phyloP scores from a whole-genome alignment of 106 monocot genomes.

The Chionographis japonica region DNA sequence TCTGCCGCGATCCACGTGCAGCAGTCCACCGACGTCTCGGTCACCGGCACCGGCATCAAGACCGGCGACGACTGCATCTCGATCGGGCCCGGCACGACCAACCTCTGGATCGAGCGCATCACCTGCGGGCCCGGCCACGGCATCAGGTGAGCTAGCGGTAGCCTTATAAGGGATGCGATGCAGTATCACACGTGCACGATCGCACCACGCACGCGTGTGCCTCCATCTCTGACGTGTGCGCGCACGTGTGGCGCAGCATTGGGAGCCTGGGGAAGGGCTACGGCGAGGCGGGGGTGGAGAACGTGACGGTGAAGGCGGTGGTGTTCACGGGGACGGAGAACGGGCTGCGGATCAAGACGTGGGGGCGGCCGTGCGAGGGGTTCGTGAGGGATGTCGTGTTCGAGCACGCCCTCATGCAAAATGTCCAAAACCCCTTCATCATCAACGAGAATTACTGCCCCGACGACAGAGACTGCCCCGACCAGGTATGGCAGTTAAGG shows the following conservation, averaged over 20 bases:
- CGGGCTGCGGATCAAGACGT: not conserved
- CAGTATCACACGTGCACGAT: no score
- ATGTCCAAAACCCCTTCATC: no score
- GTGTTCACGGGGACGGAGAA: not conserved
- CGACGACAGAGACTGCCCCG: not conserved
- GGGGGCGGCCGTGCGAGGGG: not conserved
- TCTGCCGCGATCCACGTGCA: constrained; percentile 2
- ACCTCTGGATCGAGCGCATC: not conserved
- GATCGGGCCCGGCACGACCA: not conserved
- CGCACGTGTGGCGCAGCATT: no score
- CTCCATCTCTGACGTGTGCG: no score
- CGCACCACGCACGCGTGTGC: no score
- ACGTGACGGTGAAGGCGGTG: not conserved
- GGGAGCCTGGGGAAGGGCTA: not conserved
- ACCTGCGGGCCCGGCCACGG: not conserved
- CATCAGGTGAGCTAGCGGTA: not conserved
- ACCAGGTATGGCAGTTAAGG: no score
- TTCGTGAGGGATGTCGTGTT: not conserved
- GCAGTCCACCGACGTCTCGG: not conserved
- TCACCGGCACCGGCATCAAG: not conserved
- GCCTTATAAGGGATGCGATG: no score
- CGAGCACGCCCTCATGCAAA: constrained; percentile 3
- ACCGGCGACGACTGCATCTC: no score
- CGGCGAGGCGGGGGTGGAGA: not conserved
- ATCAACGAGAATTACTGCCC: constrained; percentile 1